Percentiles rank a stretch among this genome's conserved stretches.
These are phyloP conservation scores for Saccharomyces paradoxus DNA, from an alignment of 805 yeast species.

Conservation along the genomic window DNA sequence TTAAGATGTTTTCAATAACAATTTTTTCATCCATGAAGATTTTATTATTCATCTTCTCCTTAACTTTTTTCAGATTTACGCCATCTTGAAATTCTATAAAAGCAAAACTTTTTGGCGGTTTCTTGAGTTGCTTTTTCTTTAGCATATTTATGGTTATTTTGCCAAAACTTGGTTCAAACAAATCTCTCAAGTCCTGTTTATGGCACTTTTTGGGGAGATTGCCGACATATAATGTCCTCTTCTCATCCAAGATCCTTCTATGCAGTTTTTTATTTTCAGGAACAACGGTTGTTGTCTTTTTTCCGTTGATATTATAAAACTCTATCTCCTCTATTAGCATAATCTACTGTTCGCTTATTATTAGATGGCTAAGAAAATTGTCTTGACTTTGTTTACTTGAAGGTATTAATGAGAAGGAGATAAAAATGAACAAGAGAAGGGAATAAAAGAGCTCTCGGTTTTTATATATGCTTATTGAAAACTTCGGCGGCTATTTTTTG, in stretches of 20 bases:
- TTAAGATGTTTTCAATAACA: slow-evolving; percentile 25
- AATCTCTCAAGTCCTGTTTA: slow-evolving; percentile 10
- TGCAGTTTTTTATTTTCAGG: background rate
- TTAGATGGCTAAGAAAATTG: no score
- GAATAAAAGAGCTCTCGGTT: background rate
- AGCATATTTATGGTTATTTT: background rate
- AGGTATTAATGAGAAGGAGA: background rate
- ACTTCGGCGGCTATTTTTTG: background rate
- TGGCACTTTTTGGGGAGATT: slow-evolving; percentile 23
- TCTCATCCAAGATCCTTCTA: slow-evolving; percentile 16
- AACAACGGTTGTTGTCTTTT: slow-evolving; percentile 1
- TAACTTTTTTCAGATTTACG: slow-evolving; percentile 20
- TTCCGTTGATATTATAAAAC: slow-evolving; percentile 4
- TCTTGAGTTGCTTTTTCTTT: background rate
- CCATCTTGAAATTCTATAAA: background rate
- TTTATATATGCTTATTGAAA: background rate
- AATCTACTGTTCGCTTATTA: background rate
- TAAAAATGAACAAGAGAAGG: background rate
- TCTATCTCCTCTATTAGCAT: slow-evolving; percentile 16
- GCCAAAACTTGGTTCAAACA: slow-evolving; percentile 23
- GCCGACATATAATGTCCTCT: slow-evolving; percentile 28
- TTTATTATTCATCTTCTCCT: slow-evolving; percentile 24
- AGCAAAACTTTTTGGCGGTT: background rate
- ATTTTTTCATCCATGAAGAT: slow-evolving; percentile 27
- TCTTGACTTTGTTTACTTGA: background rate